Conservation (phyloP, 1,139 yeast species). For the Pichia sp. region DNA sequence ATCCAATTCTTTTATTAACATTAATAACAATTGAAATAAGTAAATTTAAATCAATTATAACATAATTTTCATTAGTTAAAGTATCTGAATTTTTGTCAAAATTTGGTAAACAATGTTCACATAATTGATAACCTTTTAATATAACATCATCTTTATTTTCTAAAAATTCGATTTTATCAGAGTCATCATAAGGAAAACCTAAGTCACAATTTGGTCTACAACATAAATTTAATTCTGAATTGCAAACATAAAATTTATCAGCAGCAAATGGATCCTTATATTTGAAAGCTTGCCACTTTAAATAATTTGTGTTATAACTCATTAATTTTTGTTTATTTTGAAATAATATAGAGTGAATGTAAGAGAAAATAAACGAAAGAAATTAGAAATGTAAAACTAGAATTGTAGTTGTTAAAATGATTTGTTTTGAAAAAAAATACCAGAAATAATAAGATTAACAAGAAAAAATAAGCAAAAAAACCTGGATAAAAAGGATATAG, state of each 20-base stretch:
- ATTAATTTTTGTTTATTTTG: background rate
- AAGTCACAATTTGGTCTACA: slow-evolving; percentile 70
- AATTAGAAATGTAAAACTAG: background rate
- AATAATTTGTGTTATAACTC: slow-evolving; percentile 39
- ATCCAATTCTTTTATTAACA: slow-evolving; percentile 54
- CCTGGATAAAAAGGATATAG: too few relatives aligned
- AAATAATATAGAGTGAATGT: background rate
- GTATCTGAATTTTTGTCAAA: slow-evolving; percentile 11
- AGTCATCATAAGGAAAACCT: slow-evolving; percentile 36
- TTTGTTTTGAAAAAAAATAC: too few relatives aligned
- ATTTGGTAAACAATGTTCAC: slow-evolving; percentile 44
- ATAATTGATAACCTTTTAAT: slow-evolving; percentile 42
- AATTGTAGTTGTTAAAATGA: too few relatives aligned
- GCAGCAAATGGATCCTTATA: slow-evolving; percentile 64
- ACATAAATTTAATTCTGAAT: slow-evolving; percentile 36
- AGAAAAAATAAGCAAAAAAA: too few relatives aligned
- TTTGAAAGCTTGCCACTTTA: slow-evolving; percentile 62
- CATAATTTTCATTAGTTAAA: slow-evolving; percentile 19
- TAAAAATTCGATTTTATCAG: slow-evolving; percentile 40
- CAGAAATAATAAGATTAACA: too few relatives aligned
- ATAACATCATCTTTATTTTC: slow-evolving; percentile 40
- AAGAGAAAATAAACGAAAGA: background rate
- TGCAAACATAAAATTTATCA: slow-evolving; percentile 47
- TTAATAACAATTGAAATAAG: slow-evolving; percentile 51
- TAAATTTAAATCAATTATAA: slow-evolving; percentile 43